Base-by-base conservation (phyloP, 768 basidiomycete genomes). In the Lactifluus subvellereus region DNA sequence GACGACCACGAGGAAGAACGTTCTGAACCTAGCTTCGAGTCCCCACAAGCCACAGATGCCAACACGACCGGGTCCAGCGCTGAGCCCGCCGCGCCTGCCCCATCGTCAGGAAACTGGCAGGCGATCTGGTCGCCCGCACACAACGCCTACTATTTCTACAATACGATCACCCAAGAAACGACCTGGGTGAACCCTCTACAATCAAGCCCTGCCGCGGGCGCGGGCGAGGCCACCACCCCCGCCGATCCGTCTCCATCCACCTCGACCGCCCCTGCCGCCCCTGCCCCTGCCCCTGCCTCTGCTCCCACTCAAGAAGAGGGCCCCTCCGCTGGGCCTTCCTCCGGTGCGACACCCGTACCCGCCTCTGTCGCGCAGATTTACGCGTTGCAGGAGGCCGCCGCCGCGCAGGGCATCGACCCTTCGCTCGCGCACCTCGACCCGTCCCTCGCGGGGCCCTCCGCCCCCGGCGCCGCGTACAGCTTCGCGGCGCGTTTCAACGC, bases 121-220 rank as follows among this genome's bases (percentile, higher is more conserved):
- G 91, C 91, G 42, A 80, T 94, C 35, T 93, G 80, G 75, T 85
- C 90, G 1, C 83, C 89, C 1, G 78, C 85, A 64, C 84, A 89
- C 76, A 88, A 82, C 73, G 80, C 88, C 10, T 94, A 94, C 75
- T 94, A 94, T 73, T 94, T 92, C 77, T 89, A 80, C 79, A 94
- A 92, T 74, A 61, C 83, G 10, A 72, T 75, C 63, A 91, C 91
- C 0, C 78, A 86, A 57, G 84, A 92, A 75, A 93, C 91, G 18
- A 93, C 91, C 2, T 93, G 91, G 91, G 76, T 77, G 33, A 93
- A 93, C 69, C 91, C 91, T 10, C 77, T 94, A 45, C 76, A 82
- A 49, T 74, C 60, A 22, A 18, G 20, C 49, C 27, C 27, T 27
- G 27, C 27, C 27, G 27, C 27, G 27, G 27, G 27, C 42, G 42